Percentiles rank a stretch among this genome's conserved stretches.
Conservation (phyloP, 169 alveolate species). For the Ichthyophthirius multifiliis region DNA sequence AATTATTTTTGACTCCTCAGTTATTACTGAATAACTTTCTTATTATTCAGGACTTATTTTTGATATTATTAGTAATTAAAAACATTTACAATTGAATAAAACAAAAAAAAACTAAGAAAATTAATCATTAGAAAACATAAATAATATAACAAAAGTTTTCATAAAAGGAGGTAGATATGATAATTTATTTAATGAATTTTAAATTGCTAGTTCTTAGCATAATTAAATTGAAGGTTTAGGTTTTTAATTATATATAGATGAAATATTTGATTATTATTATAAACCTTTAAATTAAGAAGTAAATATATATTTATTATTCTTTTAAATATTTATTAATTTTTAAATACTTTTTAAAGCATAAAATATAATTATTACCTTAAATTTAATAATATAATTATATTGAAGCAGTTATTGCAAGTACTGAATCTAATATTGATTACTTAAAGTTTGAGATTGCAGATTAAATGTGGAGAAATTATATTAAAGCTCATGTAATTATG, state of each 20-base stretch:
- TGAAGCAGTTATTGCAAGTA: not conserved
- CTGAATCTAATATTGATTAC: not conserved
- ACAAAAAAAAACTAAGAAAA: not conserved
- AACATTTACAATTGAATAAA: not conserved
- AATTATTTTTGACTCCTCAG: not conserved
- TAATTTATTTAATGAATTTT: not conserved
- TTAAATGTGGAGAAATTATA: not conserved
- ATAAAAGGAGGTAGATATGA: conserved; percentile 6
- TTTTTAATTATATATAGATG: not conserved
- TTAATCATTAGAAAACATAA: not conserved
- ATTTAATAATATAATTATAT: not conserved
- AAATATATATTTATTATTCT: not conserved
- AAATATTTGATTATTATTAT: not conserved
- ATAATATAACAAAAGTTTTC: not conserved
- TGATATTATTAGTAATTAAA: not conserved
- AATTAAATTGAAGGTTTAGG: not conserved
- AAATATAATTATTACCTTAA: not conserved
- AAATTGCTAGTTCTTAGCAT: not conserved
- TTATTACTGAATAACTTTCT: not conserved
- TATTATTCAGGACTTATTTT: conserved; percentile 3
- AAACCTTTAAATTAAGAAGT: not conserved
- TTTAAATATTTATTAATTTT: not conserved
- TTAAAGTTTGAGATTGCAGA: not conserved
- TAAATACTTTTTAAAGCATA: too few species aligned
- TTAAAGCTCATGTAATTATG: not conserved